Percentiles rank a stretch among this genome's conserved stretches.
Evolutionary conservation across 257 asterid species (phyloP).

Genomic region (Solanum habrochaites): DNA sequence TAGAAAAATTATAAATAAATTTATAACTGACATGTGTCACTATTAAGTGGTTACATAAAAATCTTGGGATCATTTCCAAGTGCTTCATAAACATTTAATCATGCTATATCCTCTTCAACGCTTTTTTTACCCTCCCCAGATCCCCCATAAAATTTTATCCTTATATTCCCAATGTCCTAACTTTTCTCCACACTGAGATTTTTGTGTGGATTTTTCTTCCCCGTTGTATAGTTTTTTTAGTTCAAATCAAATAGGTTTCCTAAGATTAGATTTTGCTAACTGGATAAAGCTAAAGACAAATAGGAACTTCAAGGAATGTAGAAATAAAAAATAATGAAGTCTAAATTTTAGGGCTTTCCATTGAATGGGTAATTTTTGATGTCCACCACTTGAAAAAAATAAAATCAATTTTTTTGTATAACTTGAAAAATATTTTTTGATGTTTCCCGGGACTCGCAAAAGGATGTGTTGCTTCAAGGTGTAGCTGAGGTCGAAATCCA

Average conservation of each 20-base stretch:
- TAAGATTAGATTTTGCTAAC: neutral
- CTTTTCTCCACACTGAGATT: neutral
- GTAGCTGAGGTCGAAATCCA: constrained; percentile 26
- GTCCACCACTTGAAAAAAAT: neutral
- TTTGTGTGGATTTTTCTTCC: neutral
- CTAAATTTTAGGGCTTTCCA: too few species aligned
- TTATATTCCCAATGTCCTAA: neutral
- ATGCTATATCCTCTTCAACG: neutral
- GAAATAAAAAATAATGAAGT: too few species aligned
- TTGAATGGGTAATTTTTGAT: neutral
- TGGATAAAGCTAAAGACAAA: constrained; percentile 22
- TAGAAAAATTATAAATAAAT: too few species aligned
- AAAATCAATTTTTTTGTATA: constrained; percentile 16
- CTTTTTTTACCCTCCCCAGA: neutral
- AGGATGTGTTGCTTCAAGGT: constrained; percentile 41
- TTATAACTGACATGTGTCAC: neutral
- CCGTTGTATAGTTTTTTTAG: neutral
- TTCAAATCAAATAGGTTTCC: neutral
- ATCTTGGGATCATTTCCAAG: neutral
- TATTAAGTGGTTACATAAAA: neutral
- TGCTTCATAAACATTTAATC: neutral
- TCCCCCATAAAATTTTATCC: neutral
- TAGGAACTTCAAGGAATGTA: too few species aligned
- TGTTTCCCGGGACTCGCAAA: constrained; percentile 28
- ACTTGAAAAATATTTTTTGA: constrained; percentile 20